phyloP scores from a whole-genome alignment of 1,284 basidiomycete genomes.

The Irpex rosettiformis region DNA sequence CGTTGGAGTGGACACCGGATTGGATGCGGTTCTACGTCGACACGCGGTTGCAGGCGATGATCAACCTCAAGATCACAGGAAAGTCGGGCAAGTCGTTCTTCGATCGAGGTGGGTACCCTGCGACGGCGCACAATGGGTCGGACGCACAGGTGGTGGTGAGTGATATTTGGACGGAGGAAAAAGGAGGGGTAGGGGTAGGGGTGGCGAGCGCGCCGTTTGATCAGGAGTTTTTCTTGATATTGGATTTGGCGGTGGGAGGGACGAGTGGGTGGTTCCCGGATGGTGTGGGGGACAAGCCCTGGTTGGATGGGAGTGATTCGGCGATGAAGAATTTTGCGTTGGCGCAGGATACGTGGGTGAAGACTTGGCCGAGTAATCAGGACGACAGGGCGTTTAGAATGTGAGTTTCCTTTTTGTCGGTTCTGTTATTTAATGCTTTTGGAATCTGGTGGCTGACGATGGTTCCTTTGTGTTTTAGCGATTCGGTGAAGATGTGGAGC shows the following conservation, averaged over 20 bases:
- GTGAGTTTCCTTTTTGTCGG: slow-evolving; percentile 38
- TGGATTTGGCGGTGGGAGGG: slow-evolving; percentile 79
- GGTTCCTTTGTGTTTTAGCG: slow-evolving; percentile 32
- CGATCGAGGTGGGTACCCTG: slow-evolving; percentile 32
- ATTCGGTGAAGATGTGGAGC: slow-evolving; percentile 69
- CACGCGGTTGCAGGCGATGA: slow-evolving; percentile 45
- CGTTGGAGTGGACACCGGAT: slow-evolving; percentile 74
- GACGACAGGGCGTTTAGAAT: slow-evolving; percentile 69
- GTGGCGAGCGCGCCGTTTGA: slow-evolving; percentile 72
- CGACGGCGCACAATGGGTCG: slow-evolving; percentile 42
- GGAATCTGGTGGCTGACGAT: no score
- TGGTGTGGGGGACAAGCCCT: slow-evolving; percentile 68
- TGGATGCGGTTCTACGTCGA: slow-evolving; percentile 61
- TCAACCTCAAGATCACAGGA: slow-evolving; percentile 39
- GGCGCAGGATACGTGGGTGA: slow-evolving; percentile 61
- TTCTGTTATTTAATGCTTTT: slow-evolving; percentile 7
- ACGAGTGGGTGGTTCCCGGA: slow-evolving; percentile 91
- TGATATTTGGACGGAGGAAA: slow-evolving; percentile 43
- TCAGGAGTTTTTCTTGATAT: slow-evolving; percentile 79
- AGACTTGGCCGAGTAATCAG: slow-evolving; percentile 63
- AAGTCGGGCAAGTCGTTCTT: slow-evolving; percentile 39
- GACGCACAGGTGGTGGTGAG: slow-evolving; percentile 41
- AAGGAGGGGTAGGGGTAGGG: no score
- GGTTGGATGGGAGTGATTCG: slow-evolving; percentile 59
- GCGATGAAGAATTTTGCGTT: slow-evolving; percentile 70